phyloP scores from a whole-genome alignment of 2,329 filamentous ascomycete genomes.

The Didymella pinodella region DNA sequence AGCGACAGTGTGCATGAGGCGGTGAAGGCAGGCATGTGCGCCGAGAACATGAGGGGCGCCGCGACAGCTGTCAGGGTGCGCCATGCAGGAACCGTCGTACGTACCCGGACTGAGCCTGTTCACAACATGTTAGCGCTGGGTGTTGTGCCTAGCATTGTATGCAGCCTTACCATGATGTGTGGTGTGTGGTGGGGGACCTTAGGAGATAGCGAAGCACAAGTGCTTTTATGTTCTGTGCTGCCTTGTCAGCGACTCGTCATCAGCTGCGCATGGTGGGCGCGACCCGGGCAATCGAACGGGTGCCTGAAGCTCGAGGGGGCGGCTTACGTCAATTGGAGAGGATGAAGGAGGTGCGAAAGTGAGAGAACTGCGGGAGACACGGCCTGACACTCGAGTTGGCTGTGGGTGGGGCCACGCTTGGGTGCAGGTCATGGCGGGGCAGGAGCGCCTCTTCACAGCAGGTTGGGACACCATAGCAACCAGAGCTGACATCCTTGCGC shows the following conservation, averaged over 20 bases:
- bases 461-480: slow-evolving; percentile 36
- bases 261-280: slow-evolving; percentile 29
- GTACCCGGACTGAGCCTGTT: slow-evolving; percentile 56
- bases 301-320: slow-evolving; percentile 26
- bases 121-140: slow-evolving; percentile 27
- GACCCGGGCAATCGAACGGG: slow-evolving; percentile 16
- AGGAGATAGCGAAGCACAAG: slow-evolving; percentile 31
- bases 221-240: slow-evolving; percentile 48
- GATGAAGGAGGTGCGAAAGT: slow-evolving; percentile 30
- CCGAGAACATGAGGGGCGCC: slow-evolving; percentile 21
- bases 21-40: slow-evolving; percentile 19
- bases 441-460: slow-evolving; percentile 15
- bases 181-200: slow-evolving; percentile 33
- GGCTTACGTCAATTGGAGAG: slow-evolving; percentile 41
- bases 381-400: slow-evolving; percentile 31
- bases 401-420: slow-evolving; percentile 34
- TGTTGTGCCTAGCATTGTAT: not conserved
- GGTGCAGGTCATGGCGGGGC: slow-evolving; percentile 24
- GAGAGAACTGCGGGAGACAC: slow-evolving; percentile 26
- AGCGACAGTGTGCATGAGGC: slow-evolving; percentile 1
- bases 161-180: slow-evolving; percentile 47
- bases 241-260: slow-evolving; percentile 50
- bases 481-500: slow-evolving; percentile 9
- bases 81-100: slow-evolving; percentile 34
- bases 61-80: slow-evolving; percentile 23